Evolutionary conservation across 345 rosid genomes (phyloP).

Genomic region (Aethionema arabicum): DNA sequence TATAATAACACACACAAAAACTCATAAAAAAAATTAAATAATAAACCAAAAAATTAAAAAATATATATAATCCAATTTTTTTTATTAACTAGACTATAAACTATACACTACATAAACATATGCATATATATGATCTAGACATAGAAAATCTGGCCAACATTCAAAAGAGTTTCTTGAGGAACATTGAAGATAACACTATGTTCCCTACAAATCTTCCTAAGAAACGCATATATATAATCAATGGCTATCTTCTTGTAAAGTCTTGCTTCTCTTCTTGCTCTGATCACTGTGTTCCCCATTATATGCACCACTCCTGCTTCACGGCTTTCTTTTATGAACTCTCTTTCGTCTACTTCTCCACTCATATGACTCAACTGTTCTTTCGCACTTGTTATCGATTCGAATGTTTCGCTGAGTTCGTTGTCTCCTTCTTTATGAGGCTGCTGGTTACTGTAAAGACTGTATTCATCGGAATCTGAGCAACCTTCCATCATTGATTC

Average conservation of each 20-base stretch:
- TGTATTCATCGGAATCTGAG: conserved; percentile 76
- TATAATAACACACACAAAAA: too few relatives aligned
- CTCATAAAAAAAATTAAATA: too few relatives aligned
- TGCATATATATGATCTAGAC: conserved; percentile 39
- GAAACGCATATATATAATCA: conserved; percentile 72
- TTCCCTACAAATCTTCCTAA: conserved; percentile 78
- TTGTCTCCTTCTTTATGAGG: conserved; percentile 40
- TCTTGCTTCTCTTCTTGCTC: conserved; percentile 60
- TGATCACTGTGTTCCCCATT: conserved; percentile 64
- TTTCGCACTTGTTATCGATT: conserved; percentile 24
- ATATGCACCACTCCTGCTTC: conserved; percentile 80
- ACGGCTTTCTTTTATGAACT: conserved; percentile 52
- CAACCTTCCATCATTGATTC: conserved; percentile 73
- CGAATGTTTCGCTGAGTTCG: too few relatives aligned
- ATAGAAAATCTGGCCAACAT: conserved; percentile 71
- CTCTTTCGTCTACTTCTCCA: conserved; percentile 56
- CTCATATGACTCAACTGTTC: conserved; percentile 45
- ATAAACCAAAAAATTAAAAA: too few relatives aligned
- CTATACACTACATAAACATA: conserved; percentile 9
- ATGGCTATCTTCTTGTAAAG: conserved; percentile 63
- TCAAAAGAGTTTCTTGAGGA: conserved; percentile 72
- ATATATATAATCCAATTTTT: too few relatives aligned
- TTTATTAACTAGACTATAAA: conserved; percentile 15
- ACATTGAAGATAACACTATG: conserved; percentile 66
- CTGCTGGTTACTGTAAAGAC: conserved; percentile 46